A percentile compares a stretch with the other conserved stretches of the same genome.
phyloP scores from a whole-genome alignment of 1,139 yeast genomes.

The Pneumocystis jirovecii region DNA sequence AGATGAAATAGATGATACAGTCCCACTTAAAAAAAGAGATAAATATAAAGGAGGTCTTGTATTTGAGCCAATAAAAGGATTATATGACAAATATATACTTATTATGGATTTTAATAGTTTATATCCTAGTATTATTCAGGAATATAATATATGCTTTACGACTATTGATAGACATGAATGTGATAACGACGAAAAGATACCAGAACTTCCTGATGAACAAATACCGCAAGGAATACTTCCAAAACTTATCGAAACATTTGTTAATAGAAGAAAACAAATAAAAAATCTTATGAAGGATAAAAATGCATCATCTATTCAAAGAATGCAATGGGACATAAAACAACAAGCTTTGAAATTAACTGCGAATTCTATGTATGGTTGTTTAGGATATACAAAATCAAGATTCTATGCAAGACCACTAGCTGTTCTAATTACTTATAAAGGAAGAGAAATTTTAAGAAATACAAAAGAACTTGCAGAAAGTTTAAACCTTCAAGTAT shows the following conservation, averaged over 20 bases:
- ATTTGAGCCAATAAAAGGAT: constrained; percentile 90
- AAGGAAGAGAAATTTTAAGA: constrained; percentile 90
- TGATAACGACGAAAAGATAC: constrained; percentile 28
- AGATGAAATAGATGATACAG: constrained; percentile 21
- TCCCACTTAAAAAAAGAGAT: constrained; percentile 48
- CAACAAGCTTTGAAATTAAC: constrained; percentile 93
- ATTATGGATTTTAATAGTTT: constrained; percentile 98
- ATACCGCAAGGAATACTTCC: constrained; percentile 73
- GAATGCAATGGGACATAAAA: constrained; percentile 60
- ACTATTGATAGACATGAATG: constrained; percentile 60
- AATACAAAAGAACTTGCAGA: constrained; percentile 90
- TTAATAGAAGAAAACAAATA: constrained; percentile 83
- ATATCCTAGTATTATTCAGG: constrained; percentile 95
- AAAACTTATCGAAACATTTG: constrained; percentile 63
- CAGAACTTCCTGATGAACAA: constrained; percentile 50
- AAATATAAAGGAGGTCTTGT: constrained; percentile 94
- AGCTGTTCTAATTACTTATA: constrained; percentile 88
- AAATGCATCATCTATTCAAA: constrained; percentile 48
- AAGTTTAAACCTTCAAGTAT: constrained; percentile 44
- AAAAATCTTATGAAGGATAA: constrained; percentile 70
- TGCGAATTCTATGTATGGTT: constrained; percentile 98
- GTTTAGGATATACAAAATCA: constrained; percentile 83
- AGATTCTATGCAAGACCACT: constrained; percentile 91
- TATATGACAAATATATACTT: constrained; percentile 72
- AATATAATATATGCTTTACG: constrained; percentile 90